A percentile compares a stretch with the other conserved stretches of the same genome.
phyloP scores from a whole-genome alignment of 140 eudicot genomes.

The Ambrosia hybrid region DNA sequence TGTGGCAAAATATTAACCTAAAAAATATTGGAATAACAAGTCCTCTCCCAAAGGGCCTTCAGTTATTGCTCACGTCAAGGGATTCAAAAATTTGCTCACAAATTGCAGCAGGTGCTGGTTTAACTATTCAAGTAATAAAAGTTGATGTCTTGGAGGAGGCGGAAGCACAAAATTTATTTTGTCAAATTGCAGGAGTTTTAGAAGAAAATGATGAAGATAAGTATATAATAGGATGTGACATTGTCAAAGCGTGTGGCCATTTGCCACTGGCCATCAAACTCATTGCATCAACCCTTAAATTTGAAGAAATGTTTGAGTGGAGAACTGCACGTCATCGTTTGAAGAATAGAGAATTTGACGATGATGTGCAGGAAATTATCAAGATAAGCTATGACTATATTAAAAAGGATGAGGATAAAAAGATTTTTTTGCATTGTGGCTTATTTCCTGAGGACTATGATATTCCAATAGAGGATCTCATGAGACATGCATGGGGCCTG shows the following conservation, averaged over 20 bases:
- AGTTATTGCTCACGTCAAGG: conserved; percentile 28
- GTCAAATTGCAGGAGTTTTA: neutral
- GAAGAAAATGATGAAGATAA: neutral
- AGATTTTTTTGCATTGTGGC: conserved; percentile 26
- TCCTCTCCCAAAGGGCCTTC: conserved; percentile 5
- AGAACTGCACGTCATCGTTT: neutral
- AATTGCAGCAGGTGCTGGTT: neutral
- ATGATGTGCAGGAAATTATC: conserved; percentile 10
- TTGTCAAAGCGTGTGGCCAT: conserved; percentile 21
- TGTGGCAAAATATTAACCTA: conserved; percentile 23
- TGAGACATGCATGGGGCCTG: conserved; percentile 32
- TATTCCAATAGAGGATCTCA: conserved; percentile 28
- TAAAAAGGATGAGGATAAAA: conserved; percentile 6
- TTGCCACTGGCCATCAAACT: conserved; percentile 31
- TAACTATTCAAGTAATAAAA: neutral
- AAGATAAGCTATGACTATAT: conserved; percentile 18
- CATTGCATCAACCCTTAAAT: conserved; percentile 12
- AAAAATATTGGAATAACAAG: neutral
- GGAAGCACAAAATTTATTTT: conserved; percentile 1
- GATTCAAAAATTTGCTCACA: neutral
- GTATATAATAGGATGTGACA: conserved; percentile 2
- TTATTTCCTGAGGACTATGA: conserved; percentile 25
- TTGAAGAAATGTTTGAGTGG: conserved; percentile 7
- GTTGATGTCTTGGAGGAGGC: neutral
- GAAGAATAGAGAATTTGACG: neutral